Base-by-base conservation (phyloP, 345 rosid genomes). In the Hibiscus syriacus region DNA sequence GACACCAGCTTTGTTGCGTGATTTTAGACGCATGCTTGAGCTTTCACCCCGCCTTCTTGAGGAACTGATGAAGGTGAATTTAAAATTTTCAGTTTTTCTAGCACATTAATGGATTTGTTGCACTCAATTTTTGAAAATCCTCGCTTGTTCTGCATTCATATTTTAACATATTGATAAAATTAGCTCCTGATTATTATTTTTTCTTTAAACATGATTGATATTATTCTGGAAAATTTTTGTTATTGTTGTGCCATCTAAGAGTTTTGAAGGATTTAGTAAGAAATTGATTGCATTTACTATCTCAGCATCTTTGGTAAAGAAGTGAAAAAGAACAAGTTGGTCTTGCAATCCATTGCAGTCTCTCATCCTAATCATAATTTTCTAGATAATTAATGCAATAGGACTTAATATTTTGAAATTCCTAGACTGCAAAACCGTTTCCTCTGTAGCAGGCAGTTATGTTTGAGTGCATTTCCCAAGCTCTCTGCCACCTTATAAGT, bases 1-100 rank as follows among this genome's bases (percentile, higher is more conserved):
- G 69, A 83, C 98, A 55, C 96, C 98, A 53, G 80, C 90, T 72
- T 83, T 95, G 83, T 76, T 72, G 27, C 80, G 76, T 69, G 99
- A 95, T 81, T 88, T 95, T 74, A 90, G 83, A 73, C 93, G 88
- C 52, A 91, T 92, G 48, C 84, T 95, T 54, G 98, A 88, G 81
- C 96, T 92, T 80, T 83, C 99, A 69, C 99, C 98, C 80, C 90
- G 96, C n/a, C 98, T 92, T 58, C 96, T 95, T 54, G 99, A 95
- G 76, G 99, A 95, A 77, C 75, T 95, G 64, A 79, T 95, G 87
- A 92, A 95, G 99, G 99, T 90, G 59, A 39, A 52, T 53, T 66
- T 30, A 46, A 57, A 49, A 60, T n/a, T n/a, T 36, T 61, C 39
- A 5, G 34, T 3, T 62, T 29, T 48, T 55, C 26, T 39, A 62